Percentiles rank a stretch among this genome's conserved stretches.
These are phyloP conservation scores for Myriosclerotinia duriaeana DNA, from an alignment of 2,329 filamentous ascomycete species.

Conservation along the genomic window DNA sequence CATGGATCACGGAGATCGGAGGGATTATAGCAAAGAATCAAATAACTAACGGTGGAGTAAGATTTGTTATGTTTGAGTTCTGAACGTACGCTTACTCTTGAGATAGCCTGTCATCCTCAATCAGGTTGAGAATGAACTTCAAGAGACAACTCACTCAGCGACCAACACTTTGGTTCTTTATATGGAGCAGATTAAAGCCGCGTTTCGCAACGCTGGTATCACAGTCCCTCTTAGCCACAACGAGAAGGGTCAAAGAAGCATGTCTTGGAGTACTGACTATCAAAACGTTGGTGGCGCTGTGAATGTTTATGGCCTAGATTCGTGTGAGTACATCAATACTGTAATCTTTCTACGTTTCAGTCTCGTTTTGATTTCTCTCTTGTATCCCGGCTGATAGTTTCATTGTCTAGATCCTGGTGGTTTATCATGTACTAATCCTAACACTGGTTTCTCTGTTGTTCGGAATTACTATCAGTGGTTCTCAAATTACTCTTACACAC, in stretches of 20 bases:
- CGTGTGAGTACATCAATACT: slow-evolving; percentile 32
- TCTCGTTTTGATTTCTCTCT: neutral
- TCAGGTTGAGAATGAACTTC: slow-evolving; percentile 55
- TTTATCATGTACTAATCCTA: slow-evolving; percentile 50
- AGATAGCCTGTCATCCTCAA: slow-evolving; percentile 49
- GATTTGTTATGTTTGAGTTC: slow-evolving; percentile 36
- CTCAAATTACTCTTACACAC: slow-evolving; percentile 53
- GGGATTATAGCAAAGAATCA: slow-evolving; percentile 51
- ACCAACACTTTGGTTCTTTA: slow-evolving; percentile 50
- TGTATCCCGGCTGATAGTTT: neutral
- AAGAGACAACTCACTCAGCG: slow-evolving; percentile 46
- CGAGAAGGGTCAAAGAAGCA: slow-evolving; percentile 50
- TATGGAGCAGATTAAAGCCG: slow-evolving; percentile 52
- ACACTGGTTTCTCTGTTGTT: slow-evolving; percentile 50
- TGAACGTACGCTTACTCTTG: slow-evolving; percentile 44
- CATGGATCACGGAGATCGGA: slow-evolving; percentile 49
- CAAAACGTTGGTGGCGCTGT: slow-evolving; percentile 55
- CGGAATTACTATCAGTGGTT: slow-evolving; percentile 59
- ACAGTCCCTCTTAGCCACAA: slow-evolving; percentile 52
- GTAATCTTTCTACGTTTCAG: neutral
- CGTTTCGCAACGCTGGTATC: slow-evolving; percentile 49
- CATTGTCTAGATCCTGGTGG: slow-evolving; percentile 44
- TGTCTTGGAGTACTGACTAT: slow-evolving; percentile 56
- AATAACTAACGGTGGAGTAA: slow-evolving; percentile 49
- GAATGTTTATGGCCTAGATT: slow-evolving; percentile 51